Evolutionary conservation across 2,329 filamentous ascomycete species (phyloP), one percentile per base, ranked within the genome.

Genomic region (Nigrograna mackinnonii): DNA sequence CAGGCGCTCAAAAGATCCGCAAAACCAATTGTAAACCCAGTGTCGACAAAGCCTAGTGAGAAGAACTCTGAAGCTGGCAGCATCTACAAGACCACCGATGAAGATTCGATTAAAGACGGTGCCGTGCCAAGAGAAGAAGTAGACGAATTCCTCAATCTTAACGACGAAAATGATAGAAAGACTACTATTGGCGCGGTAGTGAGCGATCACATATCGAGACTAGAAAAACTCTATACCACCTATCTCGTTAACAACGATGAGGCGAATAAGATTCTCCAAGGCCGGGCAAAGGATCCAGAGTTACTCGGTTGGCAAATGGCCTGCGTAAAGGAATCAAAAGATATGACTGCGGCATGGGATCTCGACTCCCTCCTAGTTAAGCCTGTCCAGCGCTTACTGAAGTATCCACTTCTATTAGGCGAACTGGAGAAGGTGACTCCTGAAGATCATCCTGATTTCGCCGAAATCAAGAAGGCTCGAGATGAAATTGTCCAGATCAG

Each of bases 341-440:
- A 96, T 64, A 79, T 99, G 50, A 99, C 94, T 0, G 84, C 85
- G 19, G 92, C 94, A 1, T 99, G 94, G 94, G 89, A 95, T 67
- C 71, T 99, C 47, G 91, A 96, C 67, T 95, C 94, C 0, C 77
- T 99, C n/a, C 80, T 99, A 16, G 92, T 99, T 62, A 99, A 99
- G 69, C 94, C 94, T 2, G 91, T 95, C 67, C 94, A 99, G 70
- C 84, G 94, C 35, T 86, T 97, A 49, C 85, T 92, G 22, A 96
- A 96, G 61, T 99, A 97, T 62, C 91, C 91, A 3, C 84, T 96
- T 34, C 76, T 99, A 30, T 82, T 99, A 33, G 83, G 84, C 22
- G 85, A 91, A 43, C 76, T 99, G 9, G 76, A 95, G 18, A 84
- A 91, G 49, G 81, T 86, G 43, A 97, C 92, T 0, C 86, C 89